phyloP scores from a whole-genome alignment of 306 rosid species.

The Ochetophila trinervis region DNA sequence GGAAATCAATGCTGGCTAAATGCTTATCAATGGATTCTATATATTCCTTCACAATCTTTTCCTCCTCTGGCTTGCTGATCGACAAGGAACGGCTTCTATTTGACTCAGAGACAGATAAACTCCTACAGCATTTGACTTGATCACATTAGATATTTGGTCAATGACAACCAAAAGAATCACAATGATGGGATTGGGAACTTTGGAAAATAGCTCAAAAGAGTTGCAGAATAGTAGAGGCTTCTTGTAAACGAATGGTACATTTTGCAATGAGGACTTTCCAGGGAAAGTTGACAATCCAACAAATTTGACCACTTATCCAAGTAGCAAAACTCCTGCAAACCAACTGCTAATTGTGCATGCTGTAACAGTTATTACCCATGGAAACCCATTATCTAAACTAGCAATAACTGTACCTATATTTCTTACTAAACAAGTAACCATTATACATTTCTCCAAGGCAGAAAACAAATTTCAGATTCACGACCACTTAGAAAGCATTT shows the following conservation, averaged over 20 bases:
- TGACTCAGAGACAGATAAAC: not conserved
- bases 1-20: not conserved
- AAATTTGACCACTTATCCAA: not conserved
- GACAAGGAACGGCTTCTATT: not conserved
- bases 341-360: not conserved
- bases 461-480: not conserved
- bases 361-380: not conserved
- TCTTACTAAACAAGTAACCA: not conserved
- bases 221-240: not conserved
- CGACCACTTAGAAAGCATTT: too few relatives aligned
- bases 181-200: not conserved
- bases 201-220: not conserved
- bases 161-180: not conserved
- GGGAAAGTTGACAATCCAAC: not conserved
- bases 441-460: constrained; percentile 1
- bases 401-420: not conserved
- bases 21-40: not conserved
- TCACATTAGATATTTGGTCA: not conserved
- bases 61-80: not conserved
- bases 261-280: not conserved
- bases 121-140: not conserved
- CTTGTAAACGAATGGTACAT: not conserved
- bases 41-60: not conserved
- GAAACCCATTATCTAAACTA: not conserved
- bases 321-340: not conserved